phyloP scores from a whole-genome alignment of 2,329 filamentous ascomycete genomes.

The Aspergillus fumigatiaffinis region DNA sequence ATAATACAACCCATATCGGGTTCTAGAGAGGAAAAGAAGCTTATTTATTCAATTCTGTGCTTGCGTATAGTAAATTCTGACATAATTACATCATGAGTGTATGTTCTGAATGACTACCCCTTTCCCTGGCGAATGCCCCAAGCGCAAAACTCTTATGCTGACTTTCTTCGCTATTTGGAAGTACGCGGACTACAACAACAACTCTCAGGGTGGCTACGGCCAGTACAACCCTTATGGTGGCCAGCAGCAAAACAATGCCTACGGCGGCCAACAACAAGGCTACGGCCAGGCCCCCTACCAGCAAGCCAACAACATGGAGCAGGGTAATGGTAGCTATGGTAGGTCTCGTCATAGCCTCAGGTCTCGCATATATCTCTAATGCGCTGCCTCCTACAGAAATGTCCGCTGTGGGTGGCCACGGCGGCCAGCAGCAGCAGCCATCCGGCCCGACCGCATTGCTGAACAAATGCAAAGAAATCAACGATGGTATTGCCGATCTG shows the following conservation, averaged over 20 bases:
- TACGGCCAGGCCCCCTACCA: constrained; percentile 25
- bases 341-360: neutral
- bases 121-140: neutral
- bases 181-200: constrained; percentile 20
- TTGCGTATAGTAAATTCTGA: neutral
- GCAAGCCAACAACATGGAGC: constrained; percentile 27
- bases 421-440: constrained; percentile 19
- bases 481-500: constrained; percentile 70
- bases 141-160: neutral
- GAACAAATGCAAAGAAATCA: constrained; percentile 79
- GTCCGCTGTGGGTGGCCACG: constrained; percentile 28
- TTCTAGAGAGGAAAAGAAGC: neutral
- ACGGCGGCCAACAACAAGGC: constrained; percentile 26
- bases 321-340: constrained; percentile 37
- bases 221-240: constrained; percentile 53
- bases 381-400: constrained; percentile 37
- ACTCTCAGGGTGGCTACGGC: constrained; percentile 44
- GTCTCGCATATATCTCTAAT: neutral
- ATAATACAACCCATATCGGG: neutral
- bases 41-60: neutral
- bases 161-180: constrained; percentile 3
- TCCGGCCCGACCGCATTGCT: constrained; percentile 71
- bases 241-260: constrained; percentile 31
- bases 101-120: neutral
- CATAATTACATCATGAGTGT: neutral